Base-by-base conservation (phyloP, 805 yeast species). In the Ogataea neopini region DNA sequence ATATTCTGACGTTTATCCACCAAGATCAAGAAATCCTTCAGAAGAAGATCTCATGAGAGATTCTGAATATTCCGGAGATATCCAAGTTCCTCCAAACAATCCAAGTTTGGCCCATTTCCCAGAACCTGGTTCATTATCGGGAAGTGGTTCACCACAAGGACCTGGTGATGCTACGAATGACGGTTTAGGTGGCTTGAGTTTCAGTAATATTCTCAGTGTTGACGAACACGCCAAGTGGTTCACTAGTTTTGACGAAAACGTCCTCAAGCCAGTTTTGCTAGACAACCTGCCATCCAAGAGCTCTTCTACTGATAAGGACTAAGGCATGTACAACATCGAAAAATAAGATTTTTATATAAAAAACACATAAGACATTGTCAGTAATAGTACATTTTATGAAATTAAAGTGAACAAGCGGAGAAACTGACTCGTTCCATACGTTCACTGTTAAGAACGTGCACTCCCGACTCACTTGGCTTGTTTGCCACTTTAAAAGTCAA, bases 181-280 rank as follows among this genome's bases (percentile, higher is more conserved):
- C 6, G 40, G 39, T 4, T 36, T 34, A 8, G 40, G 48, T 25
- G 59, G 64, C 17, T 33, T 63, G 28, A 63, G 51, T 30, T 50
- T 68, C 28, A 59, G 61, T 39, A 63, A 62, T 47, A 58, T 69
- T n/a, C 48, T 69, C 20, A 62, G 64, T 43, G 63, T 61, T 32
- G 92, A 85, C 52, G 91, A 86, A 54, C 87, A 83, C 51, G 86
- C 91, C 9, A 83, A 79, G 62, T 92, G 99, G 98, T 94, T 94
- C 66, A 85, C 88, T 17, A 85, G 81, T 57, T 88, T 94, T 62
- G 99, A 94, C 63, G 97, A 94, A 58, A 88, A 88, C 62, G 94
- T 94, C 18, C 74, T 94, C 58, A 91, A 91, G 65, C 97, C 97
- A 1, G 96, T 89, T 0, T 76, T 92, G 44, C 75, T 91, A 49